Conservation (phyloP, 2,329 filamentous ascomycete genomes). For the Endocalyx cinctus region DNA sequence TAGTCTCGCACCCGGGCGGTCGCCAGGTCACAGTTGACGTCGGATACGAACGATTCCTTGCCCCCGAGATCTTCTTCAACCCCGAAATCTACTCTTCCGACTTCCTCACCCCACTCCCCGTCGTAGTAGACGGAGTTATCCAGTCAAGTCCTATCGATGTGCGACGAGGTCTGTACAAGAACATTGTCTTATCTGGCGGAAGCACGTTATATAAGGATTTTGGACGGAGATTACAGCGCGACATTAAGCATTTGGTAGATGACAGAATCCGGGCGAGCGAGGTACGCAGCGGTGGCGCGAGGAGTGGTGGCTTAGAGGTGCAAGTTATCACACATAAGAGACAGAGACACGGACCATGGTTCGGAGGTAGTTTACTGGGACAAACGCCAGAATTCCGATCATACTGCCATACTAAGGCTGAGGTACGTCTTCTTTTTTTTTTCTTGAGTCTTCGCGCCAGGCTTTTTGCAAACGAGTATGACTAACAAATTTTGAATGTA, state of each 20-base stretch:
- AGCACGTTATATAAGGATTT: slow-evolving; percentile 99
- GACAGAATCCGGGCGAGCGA: slow-evolving; percentile 90
- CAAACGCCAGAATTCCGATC: slow-evolving; percentile 98
- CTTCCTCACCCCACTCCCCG: slow-evolving; percentile 91
- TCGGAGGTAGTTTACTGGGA: slow-evolving; percentile 90
- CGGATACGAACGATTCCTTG: slow-evolving; percentile 95
- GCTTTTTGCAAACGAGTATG: slow-evolving; percentile 4
- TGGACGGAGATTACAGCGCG: slow-evolving; percentile 88
- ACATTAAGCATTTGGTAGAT: slow-evolving; percentile 95
- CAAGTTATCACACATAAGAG: slow-evolving; percentile 97
- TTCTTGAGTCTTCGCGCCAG: neutral
- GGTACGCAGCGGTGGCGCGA: slow-evolving; percentile 83
- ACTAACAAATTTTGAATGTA: slow-evolving; percentile 32
- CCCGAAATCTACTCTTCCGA: slow-evolving; percentile 99
- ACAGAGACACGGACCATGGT: slow-evolving; percentile 97
- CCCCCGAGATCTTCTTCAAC: slow-evolving; percentile 99
- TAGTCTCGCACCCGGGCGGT: slow-evolving; percentile 80
- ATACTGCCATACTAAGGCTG: slow-evolving; percentile 93
- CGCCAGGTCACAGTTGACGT: slow-evolving; percentile 83
- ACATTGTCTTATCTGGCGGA: slow-evolving; percentile 95
- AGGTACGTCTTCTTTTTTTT: slow-evolving; percentile 39
- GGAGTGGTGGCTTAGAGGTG: slow-evolving; percentile 90
- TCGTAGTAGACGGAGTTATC: slow-evolving; percentile 93
- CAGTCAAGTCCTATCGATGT: slow-evolving; percentile 98
- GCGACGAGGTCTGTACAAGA: slow-evolving; percentile 95